Evolutionary conservation across 2,329 filamentous ascomycete species (phyloP), one percentile per base, ranked within the genome.

Genomic region (Trichoderma polysporum): DNA sequence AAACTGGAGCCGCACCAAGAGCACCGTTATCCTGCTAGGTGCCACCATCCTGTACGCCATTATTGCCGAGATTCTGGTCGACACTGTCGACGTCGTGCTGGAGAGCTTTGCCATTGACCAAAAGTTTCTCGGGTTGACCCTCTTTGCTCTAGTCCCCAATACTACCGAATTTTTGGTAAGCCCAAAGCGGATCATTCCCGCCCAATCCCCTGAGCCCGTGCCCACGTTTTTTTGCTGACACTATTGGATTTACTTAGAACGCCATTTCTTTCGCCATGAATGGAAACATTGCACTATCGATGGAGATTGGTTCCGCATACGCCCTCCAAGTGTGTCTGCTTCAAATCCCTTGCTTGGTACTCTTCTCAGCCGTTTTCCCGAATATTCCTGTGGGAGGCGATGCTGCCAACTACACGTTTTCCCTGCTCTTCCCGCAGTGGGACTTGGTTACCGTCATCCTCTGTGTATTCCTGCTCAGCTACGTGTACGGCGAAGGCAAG

Each of bases 181-280:
- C 79, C 25, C 41, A n/a, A 17, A 31, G 37, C 19, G n/a, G 52
- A 57, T 25, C 45, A 63, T 19, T 25, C 72, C 19, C 31, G 27
- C 29, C 58, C 41, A 63, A 53, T 67, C 57, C 37, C 39, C 45
- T 31, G 31, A 33, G 22, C 41, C 13, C 49, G 22, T 33, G 25
- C 19, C 17, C 33, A 33, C 35, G 49, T 25, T 45, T 9, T 19
- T n/a, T 47, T 59, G 22, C 37, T 31, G 31, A 60, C 54, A 33
- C 70, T 71, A 57, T 68, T 41, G 33, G 12, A 29, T 37, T 39
- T 19, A 33, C 10, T 12, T 65, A 93, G 89, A 99, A 99, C 79
- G 95, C 94, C 76, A 99, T 99, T 68, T 97, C 94, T 0, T 99
- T 99, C 77, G 95, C 95, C 63, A 99, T 99, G 94, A 98, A 99